These are phyloP conservation scores for Pseudevernia furfuracea DNA, from an alignment of 495 filamentous ascomycete genomes.

Conservation along the genomic window DNA sequence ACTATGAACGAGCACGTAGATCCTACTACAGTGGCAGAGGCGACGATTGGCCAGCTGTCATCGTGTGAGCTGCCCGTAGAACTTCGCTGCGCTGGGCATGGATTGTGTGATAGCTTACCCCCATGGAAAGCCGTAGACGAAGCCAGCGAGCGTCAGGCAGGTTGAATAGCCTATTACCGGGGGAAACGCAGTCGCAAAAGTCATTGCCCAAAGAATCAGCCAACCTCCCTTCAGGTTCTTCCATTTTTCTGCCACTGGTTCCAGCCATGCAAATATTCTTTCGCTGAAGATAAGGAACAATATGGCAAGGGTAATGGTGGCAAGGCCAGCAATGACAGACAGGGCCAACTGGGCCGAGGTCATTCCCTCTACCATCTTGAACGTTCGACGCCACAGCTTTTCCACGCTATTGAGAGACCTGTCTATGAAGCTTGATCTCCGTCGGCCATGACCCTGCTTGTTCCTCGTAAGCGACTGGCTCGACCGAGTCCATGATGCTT, in stretches of 20 bases:
- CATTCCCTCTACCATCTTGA: constrained; percentile 43
- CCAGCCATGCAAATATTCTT: constrained; percentile 63
- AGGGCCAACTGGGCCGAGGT: constrained; percentile 54
- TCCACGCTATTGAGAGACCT: constrained; percentile 40
- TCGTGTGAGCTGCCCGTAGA: constrained; percentile 16
- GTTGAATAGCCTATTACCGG: constrained; percentile 87
- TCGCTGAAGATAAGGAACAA: constrained; percentile 69
- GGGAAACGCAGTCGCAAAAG: constrained; percentile 75
- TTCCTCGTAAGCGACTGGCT: constrained; percentile 28
- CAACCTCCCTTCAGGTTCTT: constrained; percentile 61
- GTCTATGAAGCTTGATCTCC: constrained; percentile 35
- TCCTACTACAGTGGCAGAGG: constrained; percentile 69
- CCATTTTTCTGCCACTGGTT: constrained; percentile 65
- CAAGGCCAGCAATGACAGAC: constrained; percentile 43
- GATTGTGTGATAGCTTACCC: constrained; percentile 45
- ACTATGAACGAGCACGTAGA: constrained; percentile 70
- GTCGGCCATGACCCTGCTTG: constrained; percentile 27
- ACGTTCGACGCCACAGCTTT: constrained; percentile 33
- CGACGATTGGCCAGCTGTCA: constrained; percentile 69
- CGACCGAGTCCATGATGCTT: constrained; percentile 37
- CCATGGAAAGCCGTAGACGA: constrained; percentile 86
- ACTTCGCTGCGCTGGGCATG: not conserved
- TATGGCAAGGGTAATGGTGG: constrained; percentile 46
- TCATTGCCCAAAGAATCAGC: constrained; percentile 69
- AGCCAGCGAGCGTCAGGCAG: constrained; percentile 76